A percentile compares a stretch with the other conserved stretches of the same genome.
phyloP scores from a whole-genome alignment of 2,329 filamentous ascomycete genomes.

The Penicillium freii region DNA sequence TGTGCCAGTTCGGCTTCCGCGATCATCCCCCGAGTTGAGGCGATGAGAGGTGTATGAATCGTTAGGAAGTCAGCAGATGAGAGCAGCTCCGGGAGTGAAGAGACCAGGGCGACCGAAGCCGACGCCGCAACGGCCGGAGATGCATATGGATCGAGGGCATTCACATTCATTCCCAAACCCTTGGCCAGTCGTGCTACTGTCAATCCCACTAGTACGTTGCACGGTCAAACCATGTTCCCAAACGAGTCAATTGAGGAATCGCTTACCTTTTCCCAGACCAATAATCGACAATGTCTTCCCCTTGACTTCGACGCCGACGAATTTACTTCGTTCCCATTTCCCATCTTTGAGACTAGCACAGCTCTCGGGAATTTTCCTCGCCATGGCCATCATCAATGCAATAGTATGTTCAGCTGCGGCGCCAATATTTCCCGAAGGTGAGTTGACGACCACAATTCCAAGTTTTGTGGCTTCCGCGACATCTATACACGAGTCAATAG shows the following conservation, averaged over 20 bases:
- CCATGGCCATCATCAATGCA: slow-evolving; percentile 69
- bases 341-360: slow-evolving; percentile 68
- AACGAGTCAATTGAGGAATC: background rate
- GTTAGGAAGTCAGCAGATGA: slow-evolving; percentile 72
- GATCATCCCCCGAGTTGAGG: slow-evolving; percentile 72
- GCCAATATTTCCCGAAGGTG: slow-evolving; percentile 74
- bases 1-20: slow-evolving; percentile 62
- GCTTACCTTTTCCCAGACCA: slow-evolving; percentile 70
- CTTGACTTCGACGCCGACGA: slow-evolving; percentile 75
- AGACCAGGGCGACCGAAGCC: slow-evolving; percentile 64
- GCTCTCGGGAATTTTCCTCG: slow-evolving; percentile 69
- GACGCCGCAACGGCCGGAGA: slow-evolving; percentile 68
- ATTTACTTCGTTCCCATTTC: slow-evolving; percentile 70
- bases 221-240: background rate
- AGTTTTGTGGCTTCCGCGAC: slow-evolving; percentile 68
- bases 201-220: slow-evolving; percentile 58
- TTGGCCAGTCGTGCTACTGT: slow-evolving; percentile 77
- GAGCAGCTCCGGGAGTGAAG: slow-evolving; percentile 60
- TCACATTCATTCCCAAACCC: slow-evolving; percentile 72
- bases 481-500: slow-evolving; percentile 40
- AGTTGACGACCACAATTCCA: slow-evolving; percentile 79
- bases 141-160: slow-evolving; percentile 75
- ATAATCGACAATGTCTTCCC: slow-evolving; percentile 74
- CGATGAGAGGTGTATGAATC: slow-evolving; percentile 76
- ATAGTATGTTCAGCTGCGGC: slow-evolving; percentile 78